Percentiles rank a stretch among this genome's conserved stretches.
Evolutionary conservation across 768 basidiomycete genomes (phyloP).

Genomic region (Lactarius psammicola): DNA sequence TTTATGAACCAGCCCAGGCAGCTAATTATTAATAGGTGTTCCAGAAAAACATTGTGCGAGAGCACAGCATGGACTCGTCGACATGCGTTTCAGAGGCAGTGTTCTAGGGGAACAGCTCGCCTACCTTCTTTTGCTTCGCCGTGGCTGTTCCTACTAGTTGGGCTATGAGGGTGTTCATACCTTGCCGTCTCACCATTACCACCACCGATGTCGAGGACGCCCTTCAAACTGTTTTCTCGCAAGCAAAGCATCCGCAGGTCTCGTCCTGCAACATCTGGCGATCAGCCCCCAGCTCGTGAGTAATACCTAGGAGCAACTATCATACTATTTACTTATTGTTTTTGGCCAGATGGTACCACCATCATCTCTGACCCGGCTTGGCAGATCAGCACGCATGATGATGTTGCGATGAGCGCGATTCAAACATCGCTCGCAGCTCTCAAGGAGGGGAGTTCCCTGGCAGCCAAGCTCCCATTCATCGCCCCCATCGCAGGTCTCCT

Average conservation of each 20-base stretch:
- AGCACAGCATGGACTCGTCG: background rate
- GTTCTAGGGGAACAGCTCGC: too few relatives aligned
- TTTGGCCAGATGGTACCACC: background rate
- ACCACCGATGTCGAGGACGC: background rate
- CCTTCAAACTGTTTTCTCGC: background rate
- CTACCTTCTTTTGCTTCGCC: too few relatives aligned
- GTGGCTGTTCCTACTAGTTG: background rate
- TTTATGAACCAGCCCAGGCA: background rate
- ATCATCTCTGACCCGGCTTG: background rate
- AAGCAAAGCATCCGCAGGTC: background rate
- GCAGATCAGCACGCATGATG: background rate
- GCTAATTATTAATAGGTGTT: background rate
- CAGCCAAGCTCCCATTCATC: background rate
- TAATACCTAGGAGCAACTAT: background rate
- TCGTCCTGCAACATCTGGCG: background rate
- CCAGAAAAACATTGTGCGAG: background rate
- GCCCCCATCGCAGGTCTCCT: background rate
- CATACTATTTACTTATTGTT: background rate
- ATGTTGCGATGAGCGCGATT: background rate
- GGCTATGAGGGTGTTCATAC: background rate
- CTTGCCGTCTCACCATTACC: background rate
- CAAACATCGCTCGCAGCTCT: background rate
- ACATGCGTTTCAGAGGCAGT: background rate
- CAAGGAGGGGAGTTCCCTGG: background rate
- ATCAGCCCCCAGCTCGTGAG: background rate